Base-by-base conservation (phyloP, 2,329 filamentous ascomycete species). In the Talaromyces islandicus region DNA sequence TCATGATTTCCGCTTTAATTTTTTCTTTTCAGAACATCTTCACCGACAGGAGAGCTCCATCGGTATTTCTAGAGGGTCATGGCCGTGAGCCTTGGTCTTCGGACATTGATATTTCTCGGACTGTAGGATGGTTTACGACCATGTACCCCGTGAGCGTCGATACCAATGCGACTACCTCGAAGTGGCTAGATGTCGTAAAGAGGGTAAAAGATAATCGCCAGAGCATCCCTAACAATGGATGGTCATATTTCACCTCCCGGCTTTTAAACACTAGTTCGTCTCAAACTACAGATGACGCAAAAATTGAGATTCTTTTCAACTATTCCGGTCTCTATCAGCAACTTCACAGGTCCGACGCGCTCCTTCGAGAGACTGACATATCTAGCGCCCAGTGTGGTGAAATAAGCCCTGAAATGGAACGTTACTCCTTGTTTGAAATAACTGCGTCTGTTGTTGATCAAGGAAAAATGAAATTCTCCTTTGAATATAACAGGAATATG, bases 11-110 rank as follows among this genome's bases (percentile, higher is more conserved):
- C 1, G 78, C 81, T 0, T 71, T 86, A 5, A 67, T 84, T 3
- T 77, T 85, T 7, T 83, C 84, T 0, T 87, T 86, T 67, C 73
- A 77, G 2, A 80, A 81, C 59, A 79, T 78, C 0, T 87, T 87
- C 61, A 74, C 78, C 14, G 81, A 85, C 56, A 77, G 84, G 19
- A 62, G 65, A 0, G 69, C 75, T 0, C 84, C 84, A 0, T 79
- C 80, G 1, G 65, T 86, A 0, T 87, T 71, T 61, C 71, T 67
- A 53, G 72, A 75, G 58, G 71, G 69, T 0, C 73, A 75, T 58
- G 73, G 73, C 3, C 67, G 73, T 7, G 73, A 75, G n/a, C 68
- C 73, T 2, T 76, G 76, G 62, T 77, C 78, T 27, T 68, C 70
- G 0, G 77, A 79, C 17, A 72, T 81, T 12, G 81, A 86, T 68